A percentile compares a stretch with the other conserved stretches of the same genome.
Conservation (phyloP, 140 eudicot genomes). For the Anethum foeniculum region DNA sequence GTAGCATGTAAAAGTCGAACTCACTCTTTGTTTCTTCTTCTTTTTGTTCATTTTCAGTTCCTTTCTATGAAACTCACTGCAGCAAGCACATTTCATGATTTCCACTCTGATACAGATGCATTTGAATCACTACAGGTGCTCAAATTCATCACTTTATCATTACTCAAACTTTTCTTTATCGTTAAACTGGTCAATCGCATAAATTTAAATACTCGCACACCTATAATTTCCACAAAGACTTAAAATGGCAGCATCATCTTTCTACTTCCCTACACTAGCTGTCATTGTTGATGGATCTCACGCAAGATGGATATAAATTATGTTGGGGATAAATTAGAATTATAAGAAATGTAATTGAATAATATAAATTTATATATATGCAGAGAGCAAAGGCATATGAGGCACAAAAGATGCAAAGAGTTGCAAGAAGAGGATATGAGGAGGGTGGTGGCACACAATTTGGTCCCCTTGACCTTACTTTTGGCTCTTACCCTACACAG, state of each 20-base stretch:
- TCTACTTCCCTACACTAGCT: no score
- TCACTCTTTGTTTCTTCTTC: neutral
- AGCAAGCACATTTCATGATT: slow-evolving; percentile 59
- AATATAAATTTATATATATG: neutral
- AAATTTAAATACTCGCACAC: neutral
- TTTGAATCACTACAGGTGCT: slow-evolving; percentile 49
- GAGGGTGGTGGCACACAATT: slow-evolving; percentile 24
- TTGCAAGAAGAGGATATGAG: slow-evolving; percentile 25
- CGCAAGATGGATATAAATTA: no score
- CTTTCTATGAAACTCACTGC: slow-evolving; percentile 83
- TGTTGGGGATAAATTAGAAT: neutral
- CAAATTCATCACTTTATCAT: neutral
- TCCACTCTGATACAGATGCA: slow-evolving; percentile 42
- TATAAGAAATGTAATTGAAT: neutral
- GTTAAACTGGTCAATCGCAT: neutral
- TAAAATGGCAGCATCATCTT: no score
- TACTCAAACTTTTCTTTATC: no score
- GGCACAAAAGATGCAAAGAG: slow-evolving; percentile 40
- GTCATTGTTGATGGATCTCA: no score
- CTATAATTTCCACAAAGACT: no score
- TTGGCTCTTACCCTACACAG: slow-evolving; percentile 50
- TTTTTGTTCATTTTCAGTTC: slow-evolving; percentile 40
- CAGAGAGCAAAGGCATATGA: slow-evolving; percentile 59
- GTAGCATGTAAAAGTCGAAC: neutral
- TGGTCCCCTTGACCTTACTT: slow-evolving; percentile 56